phyloP scores from a whole-genome alignment of 805 yeast species.

The Wickerhamomyces xylosicus region DNA sequence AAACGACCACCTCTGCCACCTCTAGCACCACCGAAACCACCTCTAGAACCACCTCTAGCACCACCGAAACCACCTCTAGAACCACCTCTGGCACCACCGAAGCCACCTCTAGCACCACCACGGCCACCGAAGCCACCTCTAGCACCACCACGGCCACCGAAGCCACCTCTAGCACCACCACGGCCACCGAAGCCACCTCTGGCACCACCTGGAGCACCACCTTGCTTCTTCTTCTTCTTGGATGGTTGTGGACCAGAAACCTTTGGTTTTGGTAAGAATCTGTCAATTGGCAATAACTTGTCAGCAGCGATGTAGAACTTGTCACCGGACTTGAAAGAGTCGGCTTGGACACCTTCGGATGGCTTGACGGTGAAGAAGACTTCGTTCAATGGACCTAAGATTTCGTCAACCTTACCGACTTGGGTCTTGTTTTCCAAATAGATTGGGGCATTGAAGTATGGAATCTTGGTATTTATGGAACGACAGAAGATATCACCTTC shows the following conservation, averaged over 20 bases:
- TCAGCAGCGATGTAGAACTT: constrained; percentile 93
- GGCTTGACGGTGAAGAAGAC: constrained; percentile 97
- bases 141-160: constrained; percentile 19
- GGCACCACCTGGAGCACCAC: constrained; percentile 38
- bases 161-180: constrained; percentile 12
- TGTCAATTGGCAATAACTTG: constrained; percentile 88
- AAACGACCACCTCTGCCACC: constrained; percentile 18
- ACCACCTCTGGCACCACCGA: constrained; percentile 25
- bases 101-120: constrained; percentile 27
- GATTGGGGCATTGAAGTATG: constrained; percentile 98
- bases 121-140: constrained; percentile 22
- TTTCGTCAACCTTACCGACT: constrained; percentile 97
- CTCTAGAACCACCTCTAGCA: constrained; percentile 12
- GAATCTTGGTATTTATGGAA: constrained; percentile 87
- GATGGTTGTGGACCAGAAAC: constrained; percentile 74
- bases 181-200: constrained; percentile 24
- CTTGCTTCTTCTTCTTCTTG: constrained; percentile 53
- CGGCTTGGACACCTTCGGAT: constrained; percentile 90
- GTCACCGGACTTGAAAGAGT: constrained; percentile 90
- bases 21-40: constrained; percentile 18
- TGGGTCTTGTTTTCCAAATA: constrained; percentile 92
- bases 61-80: constrained; percentile 27
- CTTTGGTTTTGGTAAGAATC: constrained; percentile 96
- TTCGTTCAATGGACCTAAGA: constrained; percentile 94
- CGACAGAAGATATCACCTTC: constrained; percentile 97